Evolutionary conservation across 2,329 filamentous ascomycete genomes (phyloP).

Genomic region (Ophioceras dolichostomum): DNA sequence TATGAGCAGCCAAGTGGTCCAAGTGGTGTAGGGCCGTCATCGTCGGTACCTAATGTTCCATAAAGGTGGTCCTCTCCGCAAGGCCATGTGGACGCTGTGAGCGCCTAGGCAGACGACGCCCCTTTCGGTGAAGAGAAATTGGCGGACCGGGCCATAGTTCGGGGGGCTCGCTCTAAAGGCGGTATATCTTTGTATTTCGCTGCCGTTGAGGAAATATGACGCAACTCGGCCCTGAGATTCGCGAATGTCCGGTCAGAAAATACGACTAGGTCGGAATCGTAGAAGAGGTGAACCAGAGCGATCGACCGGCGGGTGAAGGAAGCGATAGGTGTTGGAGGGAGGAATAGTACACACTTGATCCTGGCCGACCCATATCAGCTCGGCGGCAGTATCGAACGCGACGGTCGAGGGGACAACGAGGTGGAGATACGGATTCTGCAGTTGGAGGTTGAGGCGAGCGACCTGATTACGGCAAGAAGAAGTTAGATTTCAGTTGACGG

Average conservation of each 20-base stretch:
- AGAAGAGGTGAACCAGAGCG: too few species aligned
- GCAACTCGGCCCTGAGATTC: slow-evolving; percentile 62
- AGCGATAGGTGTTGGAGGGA: too few species aligned
- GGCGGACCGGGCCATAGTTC: slow-evolving; percentile 67
- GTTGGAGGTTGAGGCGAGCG: background rate
- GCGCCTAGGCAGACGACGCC: slow-evolving; percentile 79
- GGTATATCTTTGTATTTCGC: slow-evolving; percentile 80
- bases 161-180: slow-evolving; percentile 71
- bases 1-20: too few species aligned
- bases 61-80: slow-evolving; percentile 66
- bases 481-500: too few species aligned
- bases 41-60: slow-evolving; percentile 87
- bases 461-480: background rate
- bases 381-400: slow-evolving; percentile 79
- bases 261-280: too few species aligned
- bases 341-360: too few species aligned
- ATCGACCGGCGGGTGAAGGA: too few species aligned
- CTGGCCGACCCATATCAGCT: slow-evolving; percentile 88
- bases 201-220: slow-evolving; percentile 56
- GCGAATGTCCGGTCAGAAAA: background rate
- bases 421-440: background rate
- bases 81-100: slow-evolving; percentile 79
- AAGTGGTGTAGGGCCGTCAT: too few species aligned
- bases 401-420: slow-evolving; percentile 24
- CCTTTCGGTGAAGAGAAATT: slow-evolving; percentile 83